Conservation (phyloP, 1,139 yeast genomes). For the Yamadazyma sp. region DNA sequence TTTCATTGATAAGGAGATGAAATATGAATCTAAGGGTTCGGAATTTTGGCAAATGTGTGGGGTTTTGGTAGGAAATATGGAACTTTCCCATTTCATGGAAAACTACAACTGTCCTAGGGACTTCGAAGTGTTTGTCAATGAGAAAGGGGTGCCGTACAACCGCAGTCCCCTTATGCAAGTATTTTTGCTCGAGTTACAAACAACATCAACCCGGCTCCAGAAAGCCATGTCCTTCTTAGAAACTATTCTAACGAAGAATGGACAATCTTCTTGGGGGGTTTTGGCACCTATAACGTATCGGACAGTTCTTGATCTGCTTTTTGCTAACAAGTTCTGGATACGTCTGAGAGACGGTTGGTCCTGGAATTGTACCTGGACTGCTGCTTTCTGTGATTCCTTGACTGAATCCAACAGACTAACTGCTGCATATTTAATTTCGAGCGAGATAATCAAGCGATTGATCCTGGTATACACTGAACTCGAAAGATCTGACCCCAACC, state of each 20-base stretch:
- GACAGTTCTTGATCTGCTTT: constrained; percentile 55
- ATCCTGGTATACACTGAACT: neutral
- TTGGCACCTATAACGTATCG: constrained; percentile 52
- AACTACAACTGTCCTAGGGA: constrained; percentile 45
- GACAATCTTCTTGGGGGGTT: constrained; percentile 48
- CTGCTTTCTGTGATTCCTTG: constrained; percentile 11
- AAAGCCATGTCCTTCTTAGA: constrained; percentile 48
- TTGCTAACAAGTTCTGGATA: constrained; percentile 35
- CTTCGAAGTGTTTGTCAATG: constrained; percentile 36
- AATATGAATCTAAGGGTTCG: constrained; percentile 41
- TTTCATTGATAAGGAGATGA: constrained; percentile 53
- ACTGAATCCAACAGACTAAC: constrained; percentile 7
- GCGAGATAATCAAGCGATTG: constrained; percentile 6
- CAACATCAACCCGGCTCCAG: too few species aligned
- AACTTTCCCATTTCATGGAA: constrained; percentile 36
- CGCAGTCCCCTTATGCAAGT: neutral
- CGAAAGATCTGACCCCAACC: too few species aligned
- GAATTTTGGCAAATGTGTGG: constrained; percentile 54
- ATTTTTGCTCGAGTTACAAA: neutral
- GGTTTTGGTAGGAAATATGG: constrained; percentile 40
- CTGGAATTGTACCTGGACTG: constrained; percentile 8
- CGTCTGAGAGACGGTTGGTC: constrained; percentile 3
- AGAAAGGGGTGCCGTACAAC: neutral
- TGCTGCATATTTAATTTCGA: constrained; percentile 7
- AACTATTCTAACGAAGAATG: constrained; percentile 35